Percentiles rank a stretch among this genome's conserved stretches.
Evolutionary conservation across 192 early-diverging fungal genomes (phyloP).

Genomic region (Rhizophagus clarus): DNA sequence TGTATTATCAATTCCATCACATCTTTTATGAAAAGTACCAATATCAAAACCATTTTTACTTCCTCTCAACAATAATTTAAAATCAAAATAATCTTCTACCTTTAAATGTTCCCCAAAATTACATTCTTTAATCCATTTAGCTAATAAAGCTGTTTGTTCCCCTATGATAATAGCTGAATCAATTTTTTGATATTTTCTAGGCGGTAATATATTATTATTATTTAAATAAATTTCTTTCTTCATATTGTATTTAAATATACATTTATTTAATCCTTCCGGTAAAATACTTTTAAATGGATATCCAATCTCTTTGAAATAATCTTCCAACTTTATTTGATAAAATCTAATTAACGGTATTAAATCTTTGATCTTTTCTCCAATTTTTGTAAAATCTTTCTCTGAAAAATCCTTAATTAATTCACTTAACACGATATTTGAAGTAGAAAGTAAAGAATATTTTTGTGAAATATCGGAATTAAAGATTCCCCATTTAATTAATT

Average conservation of each 20-base stretch:
- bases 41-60: slow-evolving; percentile 3
- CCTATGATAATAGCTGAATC: neutral
- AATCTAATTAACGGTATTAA: no score
- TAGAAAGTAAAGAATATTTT: neutral
- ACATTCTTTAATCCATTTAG: slow-evolving; percentile 7
- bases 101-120: neutral
- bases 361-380: neutral
- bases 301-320: no score
- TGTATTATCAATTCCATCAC: neutral
- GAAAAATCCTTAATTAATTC: no score
- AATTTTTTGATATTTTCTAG: neutral
- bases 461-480: neutral
- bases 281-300: neutral
- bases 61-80: neutral
- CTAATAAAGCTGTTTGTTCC: neutral
- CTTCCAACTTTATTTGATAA: no score
- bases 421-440: neutral
- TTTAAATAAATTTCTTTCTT: neutral
- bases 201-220: neutral
- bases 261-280: neutral
- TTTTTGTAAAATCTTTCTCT: no score
- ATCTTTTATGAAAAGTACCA: neutral
- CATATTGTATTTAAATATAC: neutral
- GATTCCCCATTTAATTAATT: slow-evolving; percentile 18
- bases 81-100: neutral